Evolutionary conservation across 768 basidiomycete species (phyloP).

Genomic region (Termitomyces sp.): DNA sequence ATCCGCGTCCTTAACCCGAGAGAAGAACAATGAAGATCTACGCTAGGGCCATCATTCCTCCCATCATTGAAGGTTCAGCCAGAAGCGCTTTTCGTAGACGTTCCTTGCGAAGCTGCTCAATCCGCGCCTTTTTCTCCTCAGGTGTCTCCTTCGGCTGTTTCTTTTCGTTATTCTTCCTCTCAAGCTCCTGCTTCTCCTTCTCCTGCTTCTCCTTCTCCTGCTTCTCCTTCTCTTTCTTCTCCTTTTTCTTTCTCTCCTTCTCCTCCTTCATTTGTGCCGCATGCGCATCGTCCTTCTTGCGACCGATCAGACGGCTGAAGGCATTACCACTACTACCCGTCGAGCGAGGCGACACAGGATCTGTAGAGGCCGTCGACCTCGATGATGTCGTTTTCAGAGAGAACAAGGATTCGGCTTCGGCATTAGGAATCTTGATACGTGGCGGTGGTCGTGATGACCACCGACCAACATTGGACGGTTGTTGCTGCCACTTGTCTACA

Average conservation of each 20-base stretch:
- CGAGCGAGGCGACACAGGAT: constrained; percentile 6
- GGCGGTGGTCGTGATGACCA: constrained; percentile 10
- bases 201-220: constrained; percentile 28
- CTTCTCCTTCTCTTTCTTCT: constrained; percentile 27
- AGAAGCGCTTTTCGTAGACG: constrained; percentile 4
- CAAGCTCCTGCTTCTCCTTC: constrained; percentile 29
- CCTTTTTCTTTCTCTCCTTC: constrained; percentile 30
- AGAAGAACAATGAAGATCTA: background rate
- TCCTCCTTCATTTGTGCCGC: background rate
- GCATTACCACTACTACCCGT: constrained; percentile 13
- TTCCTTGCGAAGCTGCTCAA: constrained; percentile 1
- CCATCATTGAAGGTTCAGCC: constrained; percentile 12
- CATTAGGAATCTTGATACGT: background rate
- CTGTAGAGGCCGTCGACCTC: background rate
- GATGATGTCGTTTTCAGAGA: background rate
- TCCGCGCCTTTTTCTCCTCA: constrained; percentile 14
- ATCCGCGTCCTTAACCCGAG: background rate
- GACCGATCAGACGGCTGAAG: constrained; percentile 19
- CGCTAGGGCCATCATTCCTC: constrained; percentile 13
- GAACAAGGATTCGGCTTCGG: background rate
- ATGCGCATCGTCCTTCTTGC: constrained; percentile 12
- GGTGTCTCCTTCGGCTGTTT: constrained; percentile 12
- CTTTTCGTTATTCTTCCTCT: constrained; percentile 25
- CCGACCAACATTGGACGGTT: constrained; percentile 16
- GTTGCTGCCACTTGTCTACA: constrained; percentile 22